Base-by-base conservation (phyloP, 768 basidiomycete species). In the Tylopilus subfusipes region DNA sequence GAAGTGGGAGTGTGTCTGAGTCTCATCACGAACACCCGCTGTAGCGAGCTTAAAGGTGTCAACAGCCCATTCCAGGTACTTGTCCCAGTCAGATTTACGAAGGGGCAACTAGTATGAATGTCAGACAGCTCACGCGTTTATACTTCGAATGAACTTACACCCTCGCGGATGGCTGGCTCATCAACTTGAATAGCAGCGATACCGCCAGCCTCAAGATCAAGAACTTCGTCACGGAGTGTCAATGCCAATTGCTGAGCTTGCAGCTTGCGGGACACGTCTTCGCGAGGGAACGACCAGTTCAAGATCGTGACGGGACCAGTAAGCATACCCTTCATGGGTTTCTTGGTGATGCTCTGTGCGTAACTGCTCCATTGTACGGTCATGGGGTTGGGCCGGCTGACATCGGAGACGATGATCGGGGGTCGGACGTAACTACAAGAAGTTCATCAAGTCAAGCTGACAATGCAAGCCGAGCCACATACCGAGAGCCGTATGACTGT, bases 261-360 rank as follows among this genome's bases (percentile, higher is more conserved):
- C 61, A 95, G 74, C 76, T 98, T 96, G 70, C 92, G 91, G 51
- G 89, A 84, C 62, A 98, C 89, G 71, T 99, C 97, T 62, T 93
- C 93, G 73, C 97, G 96, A 68, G 97, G 97, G 95, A 99, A 99
- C 31, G 97, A 98, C 97, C 97, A 99, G 83, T 98, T 98, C 75
- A 98, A 85, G 76, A 99, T 97, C 58, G 93, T 94, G 72, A 98
- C 95, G 19, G 94, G 95, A 59, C 96, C 96, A 53, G 96, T 95
- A 53, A 98, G 81, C 97, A 98, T 98, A 63, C 96, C 96, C 86
- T 99, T 99, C 93, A 99, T 94, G 64, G 95, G 97, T 73, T 84
- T 86, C 70, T 82, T 76, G 63, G 95, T 91, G 67, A 98, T 69
- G 69, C 90, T 93, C 79, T 98, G 97, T 51, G 97, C 97, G 73